Percentiles rank a stretch among this genome's conserved stretches.
Conservation (phyloP, 2,329 filamentous ascomycete species). For the Huntiella decipiens region DNA sequence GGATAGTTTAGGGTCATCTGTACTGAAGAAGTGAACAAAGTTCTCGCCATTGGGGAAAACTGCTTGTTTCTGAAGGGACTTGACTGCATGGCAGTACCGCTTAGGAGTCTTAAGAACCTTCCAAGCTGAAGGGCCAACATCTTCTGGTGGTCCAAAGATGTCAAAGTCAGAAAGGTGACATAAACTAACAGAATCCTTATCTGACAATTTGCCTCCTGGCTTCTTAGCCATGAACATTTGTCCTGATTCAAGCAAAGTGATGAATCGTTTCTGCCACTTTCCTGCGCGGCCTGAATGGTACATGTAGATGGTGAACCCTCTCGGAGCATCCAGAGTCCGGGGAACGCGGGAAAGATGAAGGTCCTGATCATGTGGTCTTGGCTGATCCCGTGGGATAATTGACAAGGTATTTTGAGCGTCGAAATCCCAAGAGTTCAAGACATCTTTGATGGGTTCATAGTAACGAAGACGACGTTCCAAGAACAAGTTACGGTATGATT, state of each 20-base stretch:
- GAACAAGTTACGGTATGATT: conserved; percentile 56
- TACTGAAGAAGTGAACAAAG: conserved; percentile 83
- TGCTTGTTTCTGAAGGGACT: conserved; percentile 74
- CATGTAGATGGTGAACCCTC: conserved; percentile 49
- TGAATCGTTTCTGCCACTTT: conserved; percentile 74
- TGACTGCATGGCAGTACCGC: conserved; percentile 69
- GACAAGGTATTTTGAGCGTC: conserved; percentile 55
- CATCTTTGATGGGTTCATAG: conserved; percentile 71
- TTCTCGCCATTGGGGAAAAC: conserved; percentile 69
- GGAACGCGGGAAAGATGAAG: conserved; percentile 49
- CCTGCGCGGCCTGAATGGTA: conserved; percentile 66
- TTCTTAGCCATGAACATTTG: conserved; percentile 59
- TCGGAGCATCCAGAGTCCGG: conserved; percentile 35
- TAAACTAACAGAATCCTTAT: conserved; percentile 50
- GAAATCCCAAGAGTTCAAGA: conserved; percentile 83
- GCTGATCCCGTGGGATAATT: conserved; percentile 41
- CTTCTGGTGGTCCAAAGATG: conserved; percentile 55
- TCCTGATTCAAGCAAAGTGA: conserved; percentile 55
- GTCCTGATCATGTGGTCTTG: conserved; percentile 34
- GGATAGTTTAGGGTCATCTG: conserved; percentile 49
- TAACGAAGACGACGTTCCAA: conserved; percentile 66
- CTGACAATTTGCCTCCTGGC: conserved; percentile 31
- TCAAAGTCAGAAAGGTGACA: conserved; percentile 88
- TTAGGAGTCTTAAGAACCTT: conserved; percentile 69
- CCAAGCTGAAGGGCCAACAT: conserved; percentile 17